A percentile compares a stretch with the other conserved stretches of the same genome.
Evolutionary conservation across 108 stramenopile genomes (phyloP).

Genomic region (Halocafeteria seosinensis): DNA sequence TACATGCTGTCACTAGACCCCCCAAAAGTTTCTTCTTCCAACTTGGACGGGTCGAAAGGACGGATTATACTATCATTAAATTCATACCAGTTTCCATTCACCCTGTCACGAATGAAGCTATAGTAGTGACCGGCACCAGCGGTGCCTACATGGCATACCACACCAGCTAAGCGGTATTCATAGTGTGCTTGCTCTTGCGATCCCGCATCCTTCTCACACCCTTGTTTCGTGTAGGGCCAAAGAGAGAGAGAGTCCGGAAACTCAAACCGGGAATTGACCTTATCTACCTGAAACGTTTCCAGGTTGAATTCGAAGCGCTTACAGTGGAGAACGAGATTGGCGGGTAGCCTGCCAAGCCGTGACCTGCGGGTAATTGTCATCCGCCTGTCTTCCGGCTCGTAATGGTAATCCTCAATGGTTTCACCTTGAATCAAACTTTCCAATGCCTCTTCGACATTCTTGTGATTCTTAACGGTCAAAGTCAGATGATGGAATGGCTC

Average conservation of each 20-base stretch:
- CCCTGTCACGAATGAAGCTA: constrained; percentile 28
- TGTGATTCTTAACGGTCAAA: constrained; percentile 20
- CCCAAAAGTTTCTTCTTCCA: constrained; percentile 41
- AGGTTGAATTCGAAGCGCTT: constrained; percentile 50
- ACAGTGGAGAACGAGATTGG: constrained; percentile 34
- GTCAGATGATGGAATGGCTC: not conserved
- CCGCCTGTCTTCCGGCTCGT: constrained; percentile 9
- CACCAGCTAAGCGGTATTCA: constrained; percentile 33
- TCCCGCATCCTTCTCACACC: not conserved
- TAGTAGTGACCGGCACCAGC: constrained; percentile 50
- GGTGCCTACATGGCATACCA: constrained; percentile 48
- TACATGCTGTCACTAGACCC: constrained; percentile 13
- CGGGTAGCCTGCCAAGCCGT: constrained; percentile 17
- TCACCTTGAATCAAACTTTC: constrained; percentile 27
- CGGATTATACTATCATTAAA: constrained; percentile 40
- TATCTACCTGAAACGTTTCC: constrained; percentile 31
- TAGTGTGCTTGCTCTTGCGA: constrained; percentile 7
- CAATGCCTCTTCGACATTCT: constrained; percentile 18
- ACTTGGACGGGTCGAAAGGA: constrained; percentile 29
- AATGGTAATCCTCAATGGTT: constrained; percentile 24
- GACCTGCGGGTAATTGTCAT: constrained; percentile 15
- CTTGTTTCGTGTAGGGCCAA: constrained; percentile 33
- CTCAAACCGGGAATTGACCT: constrained; percentile 39
- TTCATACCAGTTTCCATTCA: constrained; percentile 31
- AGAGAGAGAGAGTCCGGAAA: constrained; percentile 44